Base-by-base conservation (phyloP, 2,329 filamentous ascomycete species). In the Coniosporium tulheliwenetii region DNA sequence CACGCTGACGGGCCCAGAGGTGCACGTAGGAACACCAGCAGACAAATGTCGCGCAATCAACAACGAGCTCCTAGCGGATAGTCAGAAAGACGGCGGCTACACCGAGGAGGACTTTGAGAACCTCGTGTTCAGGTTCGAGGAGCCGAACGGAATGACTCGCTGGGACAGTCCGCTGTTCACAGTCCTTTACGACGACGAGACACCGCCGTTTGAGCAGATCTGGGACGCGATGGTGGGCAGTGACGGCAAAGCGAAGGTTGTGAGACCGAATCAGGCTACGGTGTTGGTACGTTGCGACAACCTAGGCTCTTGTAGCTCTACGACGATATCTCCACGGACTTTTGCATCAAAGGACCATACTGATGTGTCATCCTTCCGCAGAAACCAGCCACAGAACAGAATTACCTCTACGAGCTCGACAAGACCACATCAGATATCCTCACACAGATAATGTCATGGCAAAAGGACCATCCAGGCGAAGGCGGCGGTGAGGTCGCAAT, bases 81-180 rank as follows among this genome's bases (percentile, higher is more conserved):
- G 49, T 44, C 54, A 31, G 57, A 57, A 41, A 44, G 53, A 38
- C 48, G 58, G 55, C 2, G 68, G 61, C 2, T 78, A 79, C 49
- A 64, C 65, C 0, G 53, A 69, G 5, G 69, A 72, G 12, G 80
- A 83, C 54, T 85, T 83, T 68, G 81, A 86, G 47, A 85, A 86
- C 50, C 69, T 87, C 9, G 75, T 85, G 30, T 89, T 85, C 55
- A 70, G 84, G 41, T 87, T 87, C 55, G 84, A 93, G 59, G 84
- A 93, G 60, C 84, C 85, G 10, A 91, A 89, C 55, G 75, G 79
- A 15, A 87, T 89, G 81, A 79, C 73, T 2, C 67, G 83, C 36
- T 93, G 85, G 85, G 84, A 93, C 56, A 81, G 79, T 41, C 84
- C 85, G 1, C 69, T 91, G 2, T 91, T 89, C 60, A 81, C 81